Conservation (phyloP, 2,329 filamentous ascomycete species). For the Magnaporthiopsis incrustans region DNA sequence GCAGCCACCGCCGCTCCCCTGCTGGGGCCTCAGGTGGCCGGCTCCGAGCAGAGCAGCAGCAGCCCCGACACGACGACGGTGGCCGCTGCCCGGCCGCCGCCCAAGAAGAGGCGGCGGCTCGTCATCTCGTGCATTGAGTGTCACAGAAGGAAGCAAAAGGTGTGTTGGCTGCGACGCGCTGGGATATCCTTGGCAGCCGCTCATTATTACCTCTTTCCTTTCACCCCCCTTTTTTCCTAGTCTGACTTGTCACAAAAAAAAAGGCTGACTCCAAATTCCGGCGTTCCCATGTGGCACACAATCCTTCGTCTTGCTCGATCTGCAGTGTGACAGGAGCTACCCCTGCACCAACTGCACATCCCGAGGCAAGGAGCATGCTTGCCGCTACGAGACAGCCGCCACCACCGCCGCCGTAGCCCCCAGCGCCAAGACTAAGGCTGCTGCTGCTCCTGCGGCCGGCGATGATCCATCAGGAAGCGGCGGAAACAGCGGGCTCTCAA, state of each 20-base stretch:
- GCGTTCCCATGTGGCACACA: no score
- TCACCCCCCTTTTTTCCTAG: background rate
- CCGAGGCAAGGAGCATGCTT: slow-evolving; percentile 47
- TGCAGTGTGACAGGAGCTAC: slow-evolving; percentile 49
- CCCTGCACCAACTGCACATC: slow-evolving; percentile 53
- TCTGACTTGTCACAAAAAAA: no score
- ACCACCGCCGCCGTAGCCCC: slow-evolving; percentile 21
- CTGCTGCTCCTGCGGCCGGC: slow-evolving; percentile 17
- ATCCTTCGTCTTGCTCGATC: slow-evolving; percentile 1
- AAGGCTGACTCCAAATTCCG: no score
- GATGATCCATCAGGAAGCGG: slow-evolving; percentile 12
- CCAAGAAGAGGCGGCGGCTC: slow-evolving; percentile 49
- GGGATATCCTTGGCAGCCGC: background rate
- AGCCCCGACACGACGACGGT: no score
- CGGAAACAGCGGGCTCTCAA: background rate
- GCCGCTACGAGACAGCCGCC: slow-evolving; percentile 46
- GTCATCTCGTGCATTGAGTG: slow-evolving; percentile 59
- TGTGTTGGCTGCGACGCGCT: slow-evolving; percentile 15
- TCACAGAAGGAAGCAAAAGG: slow-evolving; percentile 56
- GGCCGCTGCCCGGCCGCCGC: slow-evolving; percentile 24
- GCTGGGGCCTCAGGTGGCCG: no score
- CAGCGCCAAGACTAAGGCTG: no score
- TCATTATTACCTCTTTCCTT: background rate
- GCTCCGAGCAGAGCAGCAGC: no score
- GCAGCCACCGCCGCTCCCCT: no score